phyloP scores from a whole-genome alignment of 768 basidiomycete genomes.

The Leccinellum rugosiceps region DNA sequence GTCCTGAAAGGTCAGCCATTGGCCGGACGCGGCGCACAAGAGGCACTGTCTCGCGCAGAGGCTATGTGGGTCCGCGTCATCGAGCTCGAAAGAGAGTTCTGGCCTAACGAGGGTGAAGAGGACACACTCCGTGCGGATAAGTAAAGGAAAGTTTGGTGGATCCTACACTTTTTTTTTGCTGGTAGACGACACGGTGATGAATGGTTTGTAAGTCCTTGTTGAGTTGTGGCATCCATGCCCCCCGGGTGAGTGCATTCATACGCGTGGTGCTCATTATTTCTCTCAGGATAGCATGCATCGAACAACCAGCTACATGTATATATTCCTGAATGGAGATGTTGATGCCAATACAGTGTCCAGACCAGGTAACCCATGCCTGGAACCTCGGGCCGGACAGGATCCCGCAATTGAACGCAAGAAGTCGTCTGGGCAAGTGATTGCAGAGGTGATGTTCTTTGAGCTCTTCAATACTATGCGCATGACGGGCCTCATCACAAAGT shows the following conservation, averaged over 20 bases:
- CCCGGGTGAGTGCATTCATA: too few species aligned
- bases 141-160: not conserved
- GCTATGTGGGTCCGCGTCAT: conserved; percentile 55
- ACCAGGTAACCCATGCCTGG: too few species aligned
- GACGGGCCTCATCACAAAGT: too few species aligned
- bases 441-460: too few species aligned
- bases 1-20: conserved; percentile 32
- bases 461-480: too few species aligned
- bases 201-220: too few species aligned
- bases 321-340: too few species aligned
- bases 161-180: not conserved
- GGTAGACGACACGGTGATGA: not conserved
- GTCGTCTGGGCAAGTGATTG: too few species aligned
- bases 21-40: conserved; percentile 4
- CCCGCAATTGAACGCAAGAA: too few species aligned
- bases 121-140: conserved; percentile 1
- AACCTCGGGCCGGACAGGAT: too few species aligned
- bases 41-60: conserved; percentile 37
- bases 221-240: too few species aligned
- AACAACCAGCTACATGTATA: not conserved
- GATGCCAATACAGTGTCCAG: too few species aligned
- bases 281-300: not conserved
- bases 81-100: conserved; percentile 60
- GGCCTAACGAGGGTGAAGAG: conserved; percentile 48
- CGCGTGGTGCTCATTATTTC: not conserved